These are phyloP conservation scores for Thinopyrum elongatum DNA, from an alignment of 176 grass and related monocot genomes.

Conservation along the genomic window DNA sequence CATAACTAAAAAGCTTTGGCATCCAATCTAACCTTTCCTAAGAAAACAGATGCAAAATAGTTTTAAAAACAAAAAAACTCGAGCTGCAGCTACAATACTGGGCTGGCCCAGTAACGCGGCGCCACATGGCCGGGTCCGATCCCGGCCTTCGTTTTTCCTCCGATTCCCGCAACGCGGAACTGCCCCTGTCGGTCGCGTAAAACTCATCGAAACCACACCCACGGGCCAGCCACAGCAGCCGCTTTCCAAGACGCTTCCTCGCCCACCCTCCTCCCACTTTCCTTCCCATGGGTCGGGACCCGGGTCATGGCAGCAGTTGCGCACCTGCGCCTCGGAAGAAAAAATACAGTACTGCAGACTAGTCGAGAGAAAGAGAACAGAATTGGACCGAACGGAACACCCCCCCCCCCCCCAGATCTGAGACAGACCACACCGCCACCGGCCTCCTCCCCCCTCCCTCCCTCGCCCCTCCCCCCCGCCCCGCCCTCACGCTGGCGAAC, in stretches of 20 bases:
- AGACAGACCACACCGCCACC: slow-evolving; percentile 16
- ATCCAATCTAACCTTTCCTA: too few species aligned
- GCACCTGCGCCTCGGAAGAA: slow-evolving; percentile 23
- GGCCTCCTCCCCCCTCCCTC: not conserved
- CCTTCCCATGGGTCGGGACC: slow-evolving; percentile 10
- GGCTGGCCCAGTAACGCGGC: too few species aligned
- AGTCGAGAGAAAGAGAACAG: not conserved
- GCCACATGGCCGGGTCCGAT: too few species aligned
- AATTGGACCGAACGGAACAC: slow-evolving; percentile 20
- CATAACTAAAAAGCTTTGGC: too few species aligned
- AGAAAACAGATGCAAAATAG: too few species aligned
- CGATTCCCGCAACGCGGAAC: slow-evolving; percentile 14
- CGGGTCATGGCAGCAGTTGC: slow-evolving; percentile 41
- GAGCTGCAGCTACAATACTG: too few species aligned
- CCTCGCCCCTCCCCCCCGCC: not conserved
- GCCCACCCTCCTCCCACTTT: not conserved
- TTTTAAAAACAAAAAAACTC: too few species aligned
- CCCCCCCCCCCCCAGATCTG: slow-evolving; percentile 50
- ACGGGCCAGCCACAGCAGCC: slow-evolving; percentile 27
- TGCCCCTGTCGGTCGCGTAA: slow-evolving; percentile 14
- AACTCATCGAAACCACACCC: slow-evolving; percentile 28
- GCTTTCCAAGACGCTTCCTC: slow-evolving; percentile 43
- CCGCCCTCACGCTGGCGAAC: not conserved
- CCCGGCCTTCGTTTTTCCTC: not conserved
- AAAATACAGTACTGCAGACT: not conserved